These are phyloP conservation scores for Paramecium primaurelia DNA, from an alignment of 73 alveolate species.

Conservation along the genomic window DNA sequence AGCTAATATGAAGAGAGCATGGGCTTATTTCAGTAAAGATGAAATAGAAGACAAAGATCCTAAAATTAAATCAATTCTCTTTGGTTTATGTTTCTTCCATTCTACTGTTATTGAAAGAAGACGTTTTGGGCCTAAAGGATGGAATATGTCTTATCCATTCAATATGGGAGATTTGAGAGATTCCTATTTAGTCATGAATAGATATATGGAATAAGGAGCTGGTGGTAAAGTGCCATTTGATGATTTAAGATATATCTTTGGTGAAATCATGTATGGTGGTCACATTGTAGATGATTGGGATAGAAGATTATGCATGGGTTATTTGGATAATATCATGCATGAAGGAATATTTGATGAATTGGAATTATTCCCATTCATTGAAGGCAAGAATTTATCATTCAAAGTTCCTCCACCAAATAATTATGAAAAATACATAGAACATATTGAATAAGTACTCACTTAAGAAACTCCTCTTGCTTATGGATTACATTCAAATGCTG, in stretches of 20 bases:
- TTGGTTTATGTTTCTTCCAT: conserved; percentile 99
- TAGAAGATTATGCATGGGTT: conserved; percentile 96
- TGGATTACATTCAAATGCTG: conserved; percentile 99
- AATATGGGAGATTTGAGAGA: conserved; percentile 99
- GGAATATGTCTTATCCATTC: conserved; percentile 99
- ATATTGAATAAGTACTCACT: conserved; percentile 94
- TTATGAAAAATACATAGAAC: conserved; percentile 93
- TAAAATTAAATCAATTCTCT: conserved; percentile 97
- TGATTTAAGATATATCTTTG: conserved; percentile 98
- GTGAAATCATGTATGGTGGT: conserved; percentile 99
- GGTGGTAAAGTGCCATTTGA: conserved; percentile 98
- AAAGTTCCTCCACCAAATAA: conserved; percentile 90
- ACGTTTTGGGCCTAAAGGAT: conserved; percentile 99
- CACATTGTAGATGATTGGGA: conserved; percentile 99
- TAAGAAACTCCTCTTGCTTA: conserved; percentile 98
- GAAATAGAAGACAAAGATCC: conserved; percentile 99
- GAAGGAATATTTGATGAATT: conserved; percentile 98
- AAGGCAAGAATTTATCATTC: conserved; percentile 92
- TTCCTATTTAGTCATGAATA: conserved; percentile 96
- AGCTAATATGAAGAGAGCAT: conserved; percentile 99
- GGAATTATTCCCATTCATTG: conserved; percentile 99
- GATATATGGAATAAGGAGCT: conserved; percentile 93
- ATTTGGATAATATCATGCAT: conserved; percentile 95
- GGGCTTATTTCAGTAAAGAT: conserved; percentile 98
- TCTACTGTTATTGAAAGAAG: conserved; percentile 99